Evolutionary conservation across 352 stramenopile genomes (phyloP).

Genomic region (Phytophthora brassicae): DNA sequence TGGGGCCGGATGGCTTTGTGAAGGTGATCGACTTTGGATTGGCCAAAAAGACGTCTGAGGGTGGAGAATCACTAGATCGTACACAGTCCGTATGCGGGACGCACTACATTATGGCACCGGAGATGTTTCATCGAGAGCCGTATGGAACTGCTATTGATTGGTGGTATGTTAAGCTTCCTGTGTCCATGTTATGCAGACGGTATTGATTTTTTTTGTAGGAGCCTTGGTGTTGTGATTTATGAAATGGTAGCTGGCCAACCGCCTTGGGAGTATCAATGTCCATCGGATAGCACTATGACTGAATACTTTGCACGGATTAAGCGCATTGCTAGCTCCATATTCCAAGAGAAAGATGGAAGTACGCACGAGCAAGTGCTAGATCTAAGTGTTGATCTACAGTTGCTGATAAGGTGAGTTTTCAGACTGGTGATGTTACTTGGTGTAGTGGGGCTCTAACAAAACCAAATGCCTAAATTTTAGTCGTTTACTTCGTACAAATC

Average conservation of each 20-base stretch:
- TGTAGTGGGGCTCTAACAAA: not conserved
- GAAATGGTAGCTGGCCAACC: conserved; percentile 69
- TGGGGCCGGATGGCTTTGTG: conserved; percentile 39
- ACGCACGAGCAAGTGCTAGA: not conserved
- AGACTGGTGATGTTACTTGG: not conserved
- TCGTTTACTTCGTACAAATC: conserved; percentile 35
- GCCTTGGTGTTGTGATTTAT: conserved; percentile 69
- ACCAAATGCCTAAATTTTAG: not conserved
- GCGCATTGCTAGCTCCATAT: conserved; percentile 4
- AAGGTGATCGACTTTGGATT: conserved; percentile 84
- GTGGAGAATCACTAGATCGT: not conserved
- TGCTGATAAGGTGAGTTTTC: conserved; percentile 32
- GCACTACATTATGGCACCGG: conserved; percentile 76
- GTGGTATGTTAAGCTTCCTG: conserved; percentile 44
- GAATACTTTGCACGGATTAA: conserved; percentile 44
- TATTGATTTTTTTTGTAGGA: conserved; percentile 36
- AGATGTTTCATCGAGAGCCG: conserved; percentile 47
- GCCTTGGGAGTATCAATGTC: conserved; percentile 71
- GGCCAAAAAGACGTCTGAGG: conserved; percentile 28
- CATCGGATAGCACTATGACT: conserved; percentile 15
- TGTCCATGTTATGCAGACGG: not conserved
- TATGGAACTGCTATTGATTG: conserved; percentile 58
- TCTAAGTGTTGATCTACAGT: conserved; percentile 25
- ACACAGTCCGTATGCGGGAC: conserved; percentile 65
- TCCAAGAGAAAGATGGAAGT: not conserved